Evolutionary conservation across 257 asterid genomes (phyloP).

Genomic region (Phtheirospermum japonicum): DNA sequence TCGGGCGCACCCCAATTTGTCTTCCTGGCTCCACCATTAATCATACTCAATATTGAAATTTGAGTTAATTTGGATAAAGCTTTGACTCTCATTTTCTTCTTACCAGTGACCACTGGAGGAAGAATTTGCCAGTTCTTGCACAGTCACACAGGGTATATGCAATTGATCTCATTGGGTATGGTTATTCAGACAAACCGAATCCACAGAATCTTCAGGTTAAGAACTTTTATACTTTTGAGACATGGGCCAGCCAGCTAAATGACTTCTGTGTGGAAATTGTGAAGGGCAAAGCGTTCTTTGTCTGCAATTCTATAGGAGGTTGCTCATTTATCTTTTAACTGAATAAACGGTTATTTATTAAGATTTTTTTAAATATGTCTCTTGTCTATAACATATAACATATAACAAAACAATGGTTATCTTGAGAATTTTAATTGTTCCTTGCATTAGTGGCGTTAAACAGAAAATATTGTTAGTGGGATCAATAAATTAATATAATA

Average conservation of each 20-base stretch:
- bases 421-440: too few relatives aligned
- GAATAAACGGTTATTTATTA: not conserved
- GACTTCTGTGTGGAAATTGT: constrained; percentile 78
- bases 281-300: constrained; percentile 66
- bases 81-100: constrained; percentile 19
- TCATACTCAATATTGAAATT: not conserved
- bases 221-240: constrained; percentile 80
- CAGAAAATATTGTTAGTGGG: too few relatives aligned
- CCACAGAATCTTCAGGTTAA: constrained; percentile 53
- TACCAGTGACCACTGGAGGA: constrained; percentile 95
- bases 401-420: not conserved
- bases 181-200: constrained; percentile 95
- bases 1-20: too few relatives aligned
- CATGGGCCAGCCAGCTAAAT: constrained; percentile 90
- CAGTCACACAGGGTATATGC: constrained; percentile 79
- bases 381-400: too few relatives aligned
- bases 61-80: constrained; percentile 8
- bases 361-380: too few relatives aligned
- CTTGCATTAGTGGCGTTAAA: too few relatives aligned
- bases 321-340: constrained; percentile 20
- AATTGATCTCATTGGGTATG: constrained; percentile 95
- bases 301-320: constrained; percentile 99
- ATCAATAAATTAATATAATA: too few relatives aligned
- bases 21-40: too few relatives aligned
- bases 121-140: constrained; percentile 81